Conservation (phyloP, 768 basidiomycete species). For the Galerina sulciceps region DNA sequence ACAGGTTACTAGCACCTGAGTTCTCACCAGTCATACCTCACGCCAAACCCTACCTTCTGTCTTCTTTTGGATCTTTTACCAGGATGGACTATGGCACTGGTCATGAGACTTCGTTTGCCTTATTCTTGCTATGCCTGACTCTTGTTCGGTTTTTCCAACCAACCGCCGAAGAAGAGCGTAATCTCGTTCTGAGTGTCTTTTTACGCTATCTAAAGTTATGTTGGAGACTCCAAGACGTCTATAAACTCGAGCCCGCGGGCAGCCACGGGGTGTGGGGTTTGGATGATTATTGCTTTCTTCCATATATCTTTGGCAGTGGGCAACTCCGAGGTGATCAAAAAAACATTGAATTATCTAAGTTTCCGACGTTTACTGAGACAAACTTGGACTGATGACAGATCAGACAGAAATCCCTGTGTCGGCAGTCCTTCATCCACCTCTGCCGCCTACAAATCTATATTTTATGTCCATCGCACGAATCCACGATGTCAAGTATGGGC, state of each 20-base stretch:
- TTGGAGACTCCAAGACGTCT: slow-evolving; percentile 87
- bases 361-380: slow-evolving; percentile 10
- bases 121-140: slow-evolving; percentile 77
- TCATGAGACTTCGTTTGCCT: slow-evolving; percentile 88
- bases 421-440: slow-evolving; percentile 59
- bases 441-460: slow-evolving; percentile 77
- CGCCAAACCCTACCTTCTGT: slow-evolving; percentile 76
- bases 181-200: slow-evolving; percentile 64
- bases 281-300: slow-evolving; percentile 89
- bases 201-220: slow-evolving; percentile 80
- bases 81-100: slow-evolving; percentile 98
- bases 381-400: slow-evolving; percentile 40
- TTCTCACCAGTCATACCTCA: slow-evolving; percentile 56
- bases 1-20: slow-evolving; percentile 48
- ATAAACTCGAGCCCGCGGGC: slow-evolving; percentile 93
- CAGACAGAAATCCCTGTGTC: slow-evolving; percentile 68
- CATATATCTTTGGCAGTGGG: slow-evolving; percentile 89
- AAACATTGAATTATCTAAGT: not conserved
- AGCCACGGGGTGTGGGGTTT: slow-evolving; percentile 99
- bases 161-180: slow-evolving; percentile 62
- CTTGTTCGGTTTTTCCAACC: slow-evolving; percentile 70
- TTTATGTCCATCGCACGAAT: slow-evolving; percentile 81
- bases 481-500: slow-evolving; percentile 80
- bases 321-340: slow-evolving; percentile 72
- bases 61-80: slow-evolving; percentile 87